Percentiles rank a stretch among this genome's conserved stretches.
These are phyloP conservation scores for Vanderwaltozyma polyspora DNA, from an alignment of 805 yeast species.

Conservation along the genomic window DNA sequence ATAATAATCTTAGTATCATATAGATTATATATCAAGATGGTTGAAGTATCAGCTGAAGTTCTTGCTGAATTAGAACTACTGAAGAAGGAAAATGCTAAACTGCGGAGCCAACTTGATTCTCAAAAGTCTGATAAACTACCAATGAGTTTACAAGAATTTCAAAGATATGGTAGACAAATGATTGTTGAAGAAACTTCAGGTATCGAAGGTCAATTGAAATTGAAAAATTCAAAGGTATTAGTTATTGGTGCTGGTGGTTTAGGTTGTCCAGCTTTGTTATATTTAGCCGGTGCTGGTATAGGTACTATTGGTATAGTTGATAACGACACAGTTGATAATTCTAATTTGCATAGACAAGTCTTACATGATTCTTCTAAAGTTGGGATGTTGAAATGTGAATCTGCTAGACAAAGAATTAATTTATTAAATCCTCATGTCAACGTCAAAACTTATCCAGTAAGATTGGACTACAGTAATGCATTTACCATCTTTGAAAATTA, in stretches of 20 bases:
- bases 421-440: constrained; percentile 59
- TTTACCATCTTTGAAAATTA: constrained; percentile 50
- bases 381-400: constrained; percentile 64
- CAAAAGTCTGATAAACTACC: constrained; percentile 4
- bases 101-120: constrained; percentile 10
- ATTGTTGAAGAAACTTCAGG: constrained; percentile 71
- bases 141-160: constrained; percentile 53
- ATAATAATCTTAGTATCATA: too few species aligned
- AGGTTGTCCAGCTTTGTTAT: constrained; percentile 83
- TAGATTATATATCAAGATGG: not conserved
- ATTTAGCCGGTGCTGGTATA: constrained; percentile 79
- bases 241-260: constrained; percentile 96
- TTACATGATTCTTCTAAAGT: constrained; percentile 58
- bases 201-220: constrained; percentile 37
- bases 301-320: constrained; percentile 83
- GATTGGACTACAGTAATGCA: constrained; percentile 47
- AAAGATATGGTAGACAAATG: constrained; percentile 89
- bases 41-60: not conserved
- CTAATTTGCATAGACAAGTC: constrained; percentile 85
- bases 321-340: constrained; percentile 69
- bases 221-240: constrained; percentile 49
- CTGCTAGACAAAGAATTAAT: constrained; percentile 50
- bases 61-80: constrained; percentile 16
- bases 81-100: constrained; percentile 19
- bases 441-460: constrained; percentile 39